Evolutionary conservation across 257 asterid species (phyloP), one percentile per base, ranked within the genome.

Genomic region (Datura wrightii): DNA sequence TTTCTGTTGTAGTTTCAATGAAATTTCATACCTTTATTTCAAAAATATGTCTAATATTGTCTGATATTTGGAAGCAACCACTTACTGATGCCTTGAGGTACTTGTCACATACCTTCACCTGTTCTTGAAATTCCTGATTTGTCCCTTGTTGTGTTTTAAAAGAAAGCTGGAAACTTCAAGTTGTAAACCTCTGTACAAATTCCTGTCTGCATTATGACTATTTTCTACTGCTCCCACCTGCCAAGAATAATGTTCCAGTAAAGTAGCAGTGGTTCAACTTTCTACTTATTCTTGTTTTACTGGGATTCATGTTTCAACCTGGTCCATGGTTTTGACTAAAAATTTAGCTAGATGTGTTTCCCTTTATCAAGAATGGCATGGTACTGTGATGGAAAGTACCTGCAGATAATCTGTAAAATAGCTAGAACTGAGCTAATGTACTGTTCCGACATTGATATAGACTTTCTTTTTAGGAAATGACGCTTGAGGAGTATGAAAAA

Each of bases 401-500:
- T 48, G 46, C 24, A 24, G 63, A 78, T 42, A 5, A 16, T 78
- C 31, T 34, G 48, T 37, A 1, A 6, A 50, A 52, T 78, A 78
- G 59, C 59, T 76, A 76, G 41, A 14, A 11, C 5, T 76, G 80
- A 36, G 6, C 6, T 19, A 10, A 56, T 78, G n/a, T 78, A 53
- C 24, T 44, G 44, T 52, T 55, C 31, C 48, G 6, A 37, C 48
- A 6, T 66, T 66, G 76, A 37, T 66, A 6, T 14, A 24, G 31
- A 24, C 10, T 41, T 48, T 46, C 2, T 10, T 59, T 16, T 58
- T 67, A 93, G 95, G 94, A 93, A 90, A 93, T 93, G 97, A 93
- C 97, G 42, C 54, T 93, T 85, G 97, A 93, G 87, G 97, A 93
- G 83, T 93, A 93, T 69, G 90, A 91, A 81, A 93, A 91, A 62